Base-by-base conservation (phyloP, 352 stramenopile genomes). In the Phytophthora pini region DNA sequence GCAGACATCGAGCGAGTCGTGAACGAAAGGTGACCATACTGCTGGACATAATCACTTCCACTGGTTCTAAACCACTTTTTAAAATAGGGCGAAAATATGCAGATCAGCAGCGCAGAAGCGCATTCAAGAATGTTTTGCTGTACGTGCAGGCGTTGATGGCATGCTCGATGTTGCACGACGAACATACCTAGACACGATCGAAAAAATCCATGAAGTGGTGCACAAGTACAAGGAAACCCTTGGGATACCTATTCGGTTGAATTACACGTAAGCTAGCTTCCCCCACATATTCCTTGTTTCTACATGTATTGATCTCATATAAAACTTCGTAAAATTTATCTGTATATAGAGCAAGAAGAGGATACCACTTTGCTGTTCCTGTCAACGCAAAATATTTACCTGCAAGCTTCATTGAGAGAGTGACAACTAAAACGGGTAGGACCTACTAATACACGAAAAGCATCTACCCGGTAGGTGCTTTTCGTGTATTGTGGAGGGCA, bases 121-220 rank as follows among this genome's bases (percentile, higher is more conserved):
- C 34, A 94, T 95, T 59, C 85, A 95, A 72, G 88, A 93, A 40
- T 92, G 83, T 49, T 94, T 96, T 67, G 87, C 88, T 27, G 74
- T 96, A 11, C 64, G 85, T 56, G 79, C 84, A 20, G 88, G 88
- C 9, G 90, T 96, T 26, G 87, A 96, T 36, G 87, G 85, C 3
- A 94, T 94, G 85, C 81, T 96, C 8, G 88, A 96, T 54, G 84
- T 96, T 9, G 87, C 87, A 27, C 69, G 88, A 47, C 68, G 85
- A 62, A 89, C 85, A 5, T 95, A 95, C 29, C 68, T 96, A 15
- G 83, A 93, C 59, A 92, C 84, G 1, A 93, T 94, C 34, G 84
- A 95, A 47, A 87, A 85, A 27, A 94, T 96, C 41, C 79, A 96
- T 38, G 76, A 93, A 50, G 54, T 93, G 13, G 75, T 87, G 8